These are phyloP conservation scores for Talaromyces piceae DNA, from an alignment of 2,329 filamentous ascomycete species.

Conservation along the genomic window DNA sequence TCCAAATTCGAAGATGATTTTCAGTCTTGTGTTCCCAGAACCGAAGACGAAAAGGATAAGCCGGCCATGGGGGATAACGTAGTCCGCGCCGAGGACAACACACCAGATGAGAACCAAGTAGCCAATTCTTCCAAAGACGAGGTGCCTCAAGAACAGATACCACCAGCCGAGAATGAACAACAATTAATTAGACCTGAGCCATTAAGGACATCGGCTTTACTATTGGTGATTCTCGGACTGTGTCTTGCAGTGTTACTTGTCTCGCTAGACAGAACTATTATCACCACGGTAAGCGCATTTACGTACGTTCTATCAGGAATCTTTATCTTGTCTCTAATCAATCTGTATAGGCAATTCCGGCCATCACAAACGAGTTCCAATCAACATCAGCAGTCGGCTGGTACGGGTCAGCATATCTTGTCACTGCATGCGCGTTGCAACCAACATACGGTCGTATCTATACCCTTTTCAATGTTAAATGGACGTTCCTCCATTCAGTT, in stretches of 20 bases:
- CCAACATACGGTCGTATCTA: constrained; percentile 41
- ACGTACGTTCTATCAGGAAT: neutral
- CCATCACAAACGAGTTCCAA: constrained; percentile 36
- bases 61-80: constrained; percentile 3
- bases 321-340: neutral
- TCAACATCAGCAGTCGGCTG: constrained; percentile 20
- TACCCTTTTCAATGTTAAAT: constrained; percentile 32
- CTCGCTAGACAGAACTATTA: constrained; percentile 20
- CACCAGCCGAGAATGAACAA: neutral
- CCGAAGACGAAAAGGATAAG: constrained; percentile 6
- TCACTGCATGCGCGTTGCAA: constrained; percentile 29
- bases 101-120: constrained; percentile 1
- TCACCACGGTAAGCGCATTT: constrained; percentile 14
- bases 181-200: constrained; percentile 11
- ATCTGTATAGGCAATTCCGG: constrained; percentile 34
- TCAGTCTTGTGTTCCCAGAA: neutral
- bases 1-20: constrained; percentile 14
- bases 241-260: constrained; percentile 23
- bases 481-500: constrained; percentile 23
- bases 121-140: neutral
- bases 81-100: neutral
- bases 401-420: constrained; percentile 19
- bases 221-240: constrained; percentile 20
- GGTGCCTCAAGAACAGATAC: neutral
- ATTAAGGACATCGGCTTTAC: constrained; percentile 17